These are phyloP conservation scores for Coniosporium apollinis DNA, from an alignment of 495 filamentous ascomycete species.

Conservation along the genomic window DNA sequence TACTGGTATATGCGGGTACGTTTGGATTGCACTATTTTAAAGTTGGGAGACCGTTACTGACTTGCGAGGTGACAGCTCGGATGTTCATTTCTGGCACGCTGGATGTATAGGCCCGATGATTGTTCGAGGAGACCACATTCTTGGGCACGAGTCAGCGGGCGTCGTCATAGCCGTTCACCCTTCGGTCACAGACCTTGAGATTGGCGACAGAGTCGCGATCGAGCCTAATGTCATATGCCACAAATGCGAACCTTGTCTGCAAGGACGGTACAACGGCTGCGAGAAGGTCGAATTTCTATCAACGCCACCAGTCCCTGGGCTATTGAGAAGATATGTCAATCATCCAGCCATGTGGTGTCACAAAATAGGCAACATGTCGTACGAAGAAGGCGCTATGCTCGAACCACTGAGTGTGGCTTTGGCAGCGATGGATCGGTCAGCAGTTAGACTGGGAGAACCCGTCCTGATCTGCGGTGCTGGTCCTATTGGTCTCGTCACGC, in stretches of 20 bases:
- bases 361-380: conserved; percentile 80
- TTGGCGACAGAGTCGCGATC: conserved; percentile 76
- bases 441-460: conserved; percentile 64
- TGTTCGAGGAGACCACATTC: conserved; percentile 68
- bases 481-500: conserved; percentile 73
- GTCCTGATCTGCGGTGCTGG: conserved; percentile 79
- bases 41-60: too few relatives aligned
- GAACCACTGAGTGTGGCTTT: conserved; percentile 78
- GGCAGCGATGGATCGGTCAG: conserved; percentile 64
- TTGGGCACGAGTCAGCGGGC: conserved; percentile 85
- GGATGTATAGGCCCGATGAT: conserved; percentile 92
- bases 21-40: not conserved
- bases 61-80: conserved; percentile 51
- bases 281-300: conserved; percentile 70
- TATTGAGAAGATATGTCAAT: conserved; percentile 82
- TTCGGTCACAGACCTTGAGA: conserved; percentile 53
- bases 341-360: conserved; percentile 86
- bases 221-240: conserved; percentile 86
- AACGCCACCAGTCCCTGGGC: conserved; percentile 75
- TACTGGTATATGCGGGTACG: not conserved
- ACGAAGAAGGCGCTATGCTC: conserved; percentile 70
- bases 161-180: conserved; percentile 67
- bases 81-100: conserved; percentile 91
- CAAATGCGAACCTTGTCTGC: conserved; percentile 75
- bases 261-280: conserved; percentile 85